Evolutionary conservation across 2,329 filamentous ascomycete species (phyloP).

Genomic region (Trichophyton schoenleinii): DNA sequence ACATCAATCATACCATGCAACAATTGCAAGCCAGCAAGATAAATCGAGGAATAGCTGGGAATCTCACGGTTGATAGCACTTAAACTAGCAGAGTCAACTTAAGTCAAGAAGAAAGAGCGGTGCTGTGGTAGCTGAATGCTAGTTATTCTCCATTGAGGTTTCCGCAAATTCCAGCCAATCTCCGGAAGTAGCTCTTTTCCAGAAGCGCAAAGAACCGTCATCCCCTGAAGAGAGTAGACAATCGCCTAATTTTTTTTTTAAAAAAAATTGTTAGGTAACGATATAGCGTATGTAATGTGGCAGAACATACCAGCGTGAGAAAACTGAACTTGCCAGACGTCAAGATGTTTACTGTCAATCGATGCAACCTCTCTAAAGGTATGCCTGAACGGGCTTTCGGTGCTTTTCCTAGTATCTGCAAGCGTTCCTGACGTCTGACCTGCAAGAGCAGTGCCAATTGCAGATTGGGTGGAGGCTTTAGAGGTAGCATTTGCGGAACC

Average conservation of each 20-base stretch:
- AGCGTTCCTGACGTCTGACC: constrained; percentile 18
- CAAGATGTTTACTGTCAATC: constrained; percentile 33
- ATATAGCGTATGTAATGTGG: background rate
- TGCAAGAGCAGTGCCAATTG: constrained; percentile 32
- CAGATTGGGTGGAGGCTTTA: constrained; percentile 25
- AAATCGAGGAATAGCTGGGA: background rate
- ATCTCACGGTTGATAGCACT: background rate
- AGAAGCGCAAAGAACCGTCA: constrained; percentile 32
- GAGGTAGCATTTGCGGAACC: constrained; percentile 17
- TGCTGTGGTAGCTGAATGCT: background rate
- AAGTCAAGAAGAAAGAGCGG: background rate
- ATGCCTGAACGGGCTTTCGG: constrained; percentile 31
- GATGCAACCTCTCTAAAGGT: constrained; percentile 31
- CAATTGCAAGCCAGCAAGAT: background rate
- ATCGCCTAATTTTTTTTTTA: constrained; percentile 22
- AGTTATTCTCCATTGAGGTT: constrained; percentile 19
- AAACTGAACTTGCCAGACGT: constrained; percentile 35
- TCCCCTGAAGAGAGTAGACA: constrained; percentile 34
- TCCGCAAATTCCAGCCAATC: constrained; percentile 36
- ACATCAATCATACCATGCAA: background rate
- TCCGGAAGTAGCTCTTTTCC: constrained; percentile 33
- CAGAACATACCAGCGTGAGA: constrained; percentile 29
- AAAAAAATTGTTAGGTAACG: background rate
- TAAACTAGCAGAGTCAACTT: background rate
- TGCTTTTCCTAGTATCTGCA: constrained; percentile 23